Base-by-base conservation (phyloP, 495 filamentous ascomycete genomes). In the Mycothermus thermophilus region DNA sequence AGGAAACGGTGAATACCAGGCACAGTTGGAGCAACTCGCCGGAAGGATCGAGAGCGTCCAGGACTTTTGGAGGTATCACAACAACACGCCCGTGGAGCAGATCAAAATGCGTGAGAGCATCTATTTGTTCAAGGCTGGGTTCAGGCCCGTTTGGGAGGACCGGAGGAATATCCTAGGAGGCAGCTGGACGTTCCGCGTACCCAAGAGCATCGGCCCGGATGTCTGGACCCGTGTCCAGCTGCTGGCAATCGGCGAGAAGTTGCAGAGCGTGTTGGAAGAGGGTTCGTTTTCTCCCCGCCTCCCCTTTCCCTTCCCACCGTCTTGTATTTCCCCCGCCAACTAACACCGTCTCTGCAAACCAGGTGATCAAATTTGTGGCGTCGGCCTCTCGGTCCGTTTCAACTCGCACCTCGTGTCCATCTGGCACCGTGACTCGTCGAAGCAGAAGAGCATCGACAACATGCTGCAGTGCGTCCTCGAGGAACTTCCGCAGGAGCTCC, bases 111-210 rank as follows among this genome's bases (percentile, higher is more conserved):
- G 80, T 27, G 83, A 93, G 57, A 78, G 74, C 12, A 71, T 92
- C 29, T 88, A 93, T 51, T 69, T 94, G 38, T 93, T 93, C 68
- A 87, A 92, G 51, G 67, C 76, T 35, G 81, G 81, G 20, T 82
- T 90, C 41, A 72, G 76, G 48, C 86, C 86, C 12, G 67, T 92
- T 32, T 93, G 86, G 85, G 86, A 94, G 58, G 86, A 94, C 51
- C 71, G 79, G 23, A 71, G 86, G 30, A 93, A 93, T 55, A 58
- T 75, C 29, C 63, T 71, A 17, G 86, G 85, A 13, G 86, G 86
- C 17, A 75, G 76, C 43, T 93, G 83, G 81, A 85, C 79, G 0
- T 93, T 94, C 55, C 72, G 83, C 13, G 77, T 94, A 27, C 77
- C 77, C 14, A 90, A 90, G 60, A 63, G 59, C 28, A 63, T 60